These are phyloP conservation scores for Pythium chondricola DNA, from an alignment of 352 stramenopile genomes.

Conservation along the genomic window DNA sequence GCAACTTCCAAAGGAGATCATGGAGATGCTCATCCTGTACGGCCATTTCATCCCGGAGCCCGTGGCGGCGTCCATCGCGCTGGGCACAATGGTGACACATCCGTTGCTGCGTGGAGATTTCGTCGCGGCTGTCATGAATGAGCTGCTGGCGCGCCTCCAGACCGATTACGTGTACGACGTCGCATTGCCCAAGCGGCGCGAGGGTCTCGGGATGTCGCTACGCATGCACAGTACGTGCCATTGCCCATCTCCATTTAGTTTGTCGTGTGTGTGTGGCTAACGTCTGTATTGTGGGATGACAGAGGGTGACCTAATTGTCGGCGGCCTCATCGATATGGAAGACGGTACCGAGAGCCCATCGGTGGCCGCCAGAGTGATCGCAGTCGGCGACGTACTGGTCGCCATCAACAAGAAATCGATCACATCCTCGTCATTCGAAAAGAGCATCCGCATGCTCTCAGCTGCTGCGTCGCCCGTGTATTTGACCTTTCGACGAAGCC, in stretches of 20 bases:
- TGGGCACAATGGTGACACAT: slow-evolving; percentile 65
- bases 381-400: slow-evolving; percentile 68
- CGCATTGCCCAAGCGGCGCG: slow-evolving; percentile 66
- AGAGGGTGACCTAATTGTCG: slow-evolving; percentile 76
- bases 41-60: slow-evolving; percentile 72
- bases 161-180: slow-evolving; percentile 83
- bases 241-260: background rate
- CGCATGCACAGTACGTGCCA: slow-evolving; percentile 81
- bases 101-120: slow-evolving; percentile 73
- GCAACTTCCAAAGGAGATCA: slow-evolving; percentile 67
- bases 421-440: slow-evolving; percentile 81
- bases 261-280: slow-evolving; percentile 1
- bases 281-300: background rate
- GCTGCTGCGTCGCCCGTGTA: slow-evolving; percentile 77
- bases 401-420: slow-evolving; percentile 88
- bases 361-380: slow-evolving; percentile 70
- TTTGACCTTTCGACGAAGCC: slow-evolving; percentile 69
- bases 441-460: slow-evolving; percentile 79
- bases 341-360: slow-evolving; percentile 76
- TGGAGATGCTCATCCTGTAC: slow-evolving; percentile 88
- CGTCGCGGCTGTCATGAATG: slow-evolving; percentile 78
- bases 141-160: slow-evolving; percentile 69
- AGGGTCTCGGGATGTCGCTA: slow-evolving; percentile 80
- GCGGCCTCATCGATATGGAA: slow-evolving; percentile 79
- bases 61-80: slow-evolving; percentile 52